These are phyloP conservation scores for Russula sp. DNA, from an alignment of 768 basidiomycete genomes.

Conservation along the genomic window DNA sequence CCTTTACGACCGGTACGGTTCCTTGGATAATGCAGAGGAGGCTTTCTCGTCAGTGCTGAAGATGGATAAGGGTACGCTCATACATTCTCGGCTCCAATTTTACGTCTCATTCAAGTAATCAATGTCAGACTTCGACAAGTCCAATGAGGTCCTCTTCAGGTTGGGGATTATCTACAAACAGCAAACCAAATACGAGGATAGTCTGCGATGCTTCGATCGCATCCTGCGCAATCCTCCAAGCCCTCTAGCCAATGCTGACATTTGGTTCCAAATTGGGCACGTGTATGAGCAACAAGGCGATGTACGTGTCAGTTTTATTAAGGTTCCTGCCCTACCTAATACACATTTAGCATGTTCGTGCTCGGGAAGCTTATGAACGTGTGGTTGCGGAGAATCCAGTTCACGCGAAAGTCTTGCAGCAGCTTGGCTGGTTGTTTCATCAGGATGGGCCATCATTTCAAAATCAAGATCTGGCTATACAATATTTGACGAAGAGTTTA, in stretches of 20 bases:
- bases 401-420: conserved; percentile 96
- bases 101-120: background rate
- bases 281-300: conserved; percentile 98
- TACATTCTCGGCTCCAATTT: background rate
- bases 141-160: conserved; percentile 97
- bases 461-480: conserved; percentile 92
- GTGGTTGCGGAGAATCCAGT: conserved; percentile 90
- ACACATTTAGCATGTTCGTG: conserved; percentile 66
- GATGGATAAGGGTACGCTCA: conserved; percentile 83
- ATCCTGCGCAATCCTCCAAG: conserved; percentile 94
- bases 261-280: conserved; percentile 99
- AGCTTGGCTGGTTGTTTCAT: conserved; percentile 96
- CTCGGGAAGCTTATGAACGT: conserved; percentile 94
- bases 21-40: conserved; percentile 97
- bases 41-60: conserved; percentile 93
- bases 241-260: conserved; percentile 94
- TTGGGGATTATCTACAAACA: conserved; percentile 99
- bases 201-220: conserved; percentile 90
- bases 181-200: conserved; percentile 89
- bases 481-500: conserved; percentile 89
- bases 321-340: conserved; percentile 26
- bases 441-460: conserved; percentile 94
- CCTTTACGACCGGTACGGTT: conserved; percentile 97
- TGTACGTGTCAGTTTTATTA: conserved; percentile 46
- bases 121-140: conserved; percentile 87